Conservation (phyloP, 2,329 filamentous ascomycete species). For the Epichloe brachyelytri region DNA sequence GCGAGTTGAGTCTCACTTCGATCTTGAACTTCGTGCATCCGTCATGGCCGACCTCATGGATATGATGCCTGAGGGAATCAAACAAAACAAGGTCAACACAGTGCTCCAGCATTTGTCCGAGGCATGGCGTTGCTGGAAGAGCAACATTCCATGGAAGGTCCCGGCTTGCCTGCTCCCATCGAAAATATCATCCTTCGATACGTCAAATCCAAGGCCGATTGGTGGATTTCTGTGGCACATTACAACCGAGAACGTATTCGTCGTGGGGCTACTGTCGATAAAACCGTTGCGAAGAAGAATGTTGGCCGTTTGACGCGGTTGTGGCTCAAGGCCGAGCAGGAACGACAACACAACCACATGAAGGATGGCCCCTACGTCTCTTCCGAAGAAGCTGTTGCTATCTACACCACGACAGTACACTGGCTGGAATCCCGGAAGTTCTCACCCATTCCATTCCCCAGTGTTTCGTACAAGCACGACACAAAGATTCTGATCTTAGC, state of each 20-base stretch:
- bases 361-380: slow-evolving; percentile 98
- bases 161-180: slow-evolving; percentile 87
- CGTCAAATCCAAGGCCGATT: slow-evolving; percentile 97
- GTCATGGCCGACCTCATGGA: slow-evolving; percentile 99
- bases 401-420: slow-evolving; percentile 97
- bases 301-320: slow-evolving; percentile 84
- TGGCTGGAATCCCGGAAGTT: slow-evolving; percentile 98
- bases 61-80: slow-evolving; percentile 99
- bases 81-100: slow-evolving; percentile 98
- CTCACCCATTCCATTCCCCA: slow-evolving; percentile 95
- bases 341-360: slow-evolving; percentile 98
- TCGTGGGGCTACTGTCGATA: slow-evolving; percentile 92
- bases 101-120: slow-evolving; percentile 95
- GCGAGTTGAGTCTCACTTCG: slow-evolving; percentile 96
- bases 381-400: slow-evolving; percentile 94
- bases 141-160: slow-evolving; percentile 99
- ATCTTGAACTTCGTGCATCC: slow-evolving; percentile 89
- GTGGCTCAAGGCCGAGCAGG: slow-evolving; percentile 97
- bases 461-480: slow-evolving; percentile 98
- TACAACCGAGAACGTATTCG: slow-evolving; percentile 97
- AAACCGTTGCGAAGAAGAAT: slow-evolving; percentile 99
- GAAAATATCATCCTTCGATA: slow-evolving; percentile 98
- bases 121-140: slow-evolving; percentile 99
- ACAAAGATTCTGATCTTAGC: slow-evolving; percentile 97
- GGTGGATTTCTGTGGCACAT: slow-evolving; percentile 98